Conservation (phyloP, 768 basidiomycete genomes). For the Clitopilus hobsonii region DNA sequence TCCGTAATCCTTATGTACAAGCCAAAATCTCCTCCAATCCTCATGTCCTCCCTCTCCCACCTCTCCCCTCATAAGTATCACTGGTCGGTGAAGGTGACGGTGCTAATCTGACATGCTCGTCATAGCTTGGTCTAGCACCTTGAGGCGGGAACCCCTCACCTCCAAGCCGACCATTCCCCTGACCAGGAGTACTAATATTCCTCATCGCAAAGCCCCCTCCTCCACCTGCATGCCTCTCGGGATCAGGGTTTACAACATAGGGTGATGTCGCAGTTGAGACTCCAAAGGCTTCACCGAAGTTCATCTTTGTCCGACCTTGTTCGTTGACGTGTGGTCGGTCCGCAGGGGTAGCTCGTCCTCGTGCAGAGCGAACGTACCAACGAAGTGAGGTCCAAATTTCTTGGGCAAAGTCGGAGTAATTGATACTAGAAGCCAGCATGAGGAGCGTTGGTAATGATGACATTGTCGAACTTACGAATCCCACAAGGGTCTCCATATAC, state of each 20-base stretch:
- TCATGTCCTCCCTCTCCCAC: neutral
- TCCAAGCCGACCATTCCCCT: neutral
- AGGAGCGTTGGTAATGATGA: neutral
- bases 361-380: slow-evolving; percentile 47
- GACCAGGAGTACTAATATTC: neutral
- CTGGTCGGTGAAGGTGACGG: neutral
- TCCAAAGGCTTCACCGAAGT: slow-evolving; percentile 37
- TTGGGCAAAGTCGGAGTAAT: slow-evolving; percentile 49
- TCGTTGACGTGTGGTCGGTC: slow-evolving; percentile 13
- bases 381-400: slow-evolving; percentile 63
- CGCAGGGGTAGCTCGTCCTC: slow-evolving; percentile 21
- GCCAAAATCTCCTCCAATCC: neutral
- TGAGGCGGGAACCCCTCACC: neutral
- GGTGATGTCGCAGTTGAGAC: slow-evolving; percentile 11
- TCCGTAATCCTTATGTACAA: neutral
- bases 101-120: slow-evolving; percentile 1
- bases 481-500: slow-evolving; percentile 67
- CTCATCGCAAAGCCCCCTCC: neutral
- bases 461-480: slow-evolving; percentile 48
- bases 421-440: slow-evolving; percentile 20
- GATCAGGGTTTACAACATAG: neutral
- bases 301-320: slow-evolving; percentile 7
- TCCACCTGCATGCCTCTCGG: neutral
- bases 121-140: slow-evolving; percentile 2
- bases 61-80: neutral